Conservation (phyloP, 495 filamentous ascomycete species). For the Parathielavia appendiculata region DNA sequence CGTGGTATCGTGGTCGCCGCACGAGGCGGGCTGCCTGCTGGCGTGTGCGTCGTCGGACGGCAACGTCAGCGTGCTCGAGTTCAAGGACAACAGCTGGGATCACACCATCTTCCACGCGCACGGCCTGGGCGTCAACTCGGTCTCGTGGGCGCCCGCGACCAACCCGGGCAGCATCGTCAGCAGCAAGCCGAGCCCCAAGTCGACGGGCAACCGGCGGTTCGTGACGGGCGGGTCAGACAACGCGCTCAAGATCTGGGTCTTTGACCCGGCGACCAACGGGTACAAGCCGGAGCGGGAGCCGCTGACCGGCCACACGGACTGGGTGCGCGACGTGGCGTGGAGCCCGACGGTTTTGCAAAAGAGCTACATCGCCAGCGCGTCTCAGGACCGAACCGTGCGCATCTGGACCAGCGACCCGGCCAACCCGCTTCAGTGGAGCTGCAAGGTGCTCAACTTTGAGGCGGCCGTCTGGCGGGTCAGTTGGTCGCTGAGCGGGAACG, state of each 20-base stretch:
- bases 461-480: constrained; percentile 90
- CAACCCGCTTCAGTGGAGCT: constrained; percentile 63
- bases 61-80: constrained; percentile 87
- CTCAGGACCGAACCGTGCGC: constrained; percentile 93
- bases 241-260: constrained; percentile 80
- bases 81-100: constrained; percentile 86
- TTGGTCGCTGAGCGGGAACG: constrained; percentile 97
- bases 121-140: constrained; percentile 86
- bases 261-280: constrained; percentile 43
- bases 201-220: constrained; percentile 63
- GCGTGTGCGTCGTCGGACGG: constrained; percentile 93
- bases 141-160: constrained; percentile 87
- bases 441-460: constrained; percentile 80
- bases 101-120: constrained; percentile 88
- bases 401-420: constrained; percentile 83
- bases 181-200: constrained; percentile 55
- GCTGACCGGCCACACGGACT: constrained; percentile 80
- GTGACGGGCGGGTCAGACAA: constrained; percentile 95
- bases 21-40: constrained; percentile 89
- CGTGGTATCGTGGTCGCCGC: constrained; percentile 93
- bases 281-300: constrained; percentile 53
- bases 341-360: constrained; percentile 88
- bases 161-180: constrained; percentile 74
- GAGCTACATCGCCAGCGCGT: constrained; percentile 88
- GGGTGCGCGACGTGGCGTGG: constrained; percentile 98